Conservation (phyloP, 257 asterid genomes). For the Phtheirospermum japonicum region DNA sequence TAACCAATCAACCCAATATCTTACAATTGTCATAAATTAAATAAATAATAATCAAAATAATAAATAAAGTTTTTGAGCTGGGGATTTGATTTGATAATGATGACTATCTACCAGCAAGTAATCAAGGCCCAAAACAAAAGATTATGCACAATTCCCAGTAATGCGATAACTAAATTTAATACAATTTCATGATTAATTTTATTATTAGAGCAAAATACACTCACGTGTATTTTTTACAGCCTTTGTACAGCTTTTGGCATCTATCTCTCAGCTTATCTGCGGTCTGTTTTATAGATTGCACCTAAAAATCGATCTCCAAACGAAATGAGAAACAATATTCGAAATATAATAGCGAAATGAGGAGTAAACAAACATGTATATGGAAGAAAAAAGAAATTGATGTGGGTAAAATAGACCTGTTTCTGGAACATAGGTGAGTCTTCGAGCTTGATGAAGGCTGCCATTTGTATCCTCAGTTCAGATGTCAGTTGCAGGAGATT, state of each 20-base stretch:
- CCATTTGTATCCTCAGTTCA: slow-evolving; percentile 40
- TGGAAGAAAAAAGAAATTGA: background rate
- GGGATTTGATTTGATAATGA: too few relatives aligned
- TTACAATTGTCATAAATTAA: background rate
- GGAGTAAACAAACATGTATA: background rate
- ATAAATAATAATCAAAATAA: too few relatives aligned
- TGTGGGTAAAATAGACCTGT: slow-evolving; percentile 53
- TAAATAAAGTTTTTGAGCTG: too few relatives aligned
- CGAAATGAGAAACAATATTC: slow-evolving; percentile 11
- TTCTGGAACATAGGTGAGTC: slow-evolving; percentile 99
- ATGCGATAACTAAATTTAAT: too few relatives aligned
- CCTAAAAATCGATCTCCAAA: slow-evolving; percentile 37
- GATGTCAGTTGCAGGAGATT: slow-evolving; percentile 22
- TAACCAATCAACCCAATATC: slow-evolving; percentile 21
- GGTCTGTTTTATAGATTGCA: slow-evolving; percentile 75
- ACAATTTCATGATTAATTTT: too few relatives aligned
- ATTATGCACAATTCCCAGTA: too few relatives aligned
- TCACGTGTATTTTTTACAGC: slow-evolving; percentile 85
- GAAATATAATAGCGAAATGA: slow-evolving; percentile 1
- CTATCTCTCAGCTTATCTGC: slow-evolving; percentile 85
- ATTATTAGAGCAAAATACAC: slow-evolving; percentile 26
- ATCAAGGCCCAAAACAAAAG: too few relatives aligned
- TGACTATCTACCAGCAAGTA: too few relatives aligned
- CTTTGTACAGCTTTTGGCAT: slow-evolving; percentile 82
- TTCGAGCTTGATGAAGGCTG: slow-evolving; percentile 78